Conservation (phyloP, 2,329 filamentous ascomycete genomes). For the Diplodia corticola region DNA sequence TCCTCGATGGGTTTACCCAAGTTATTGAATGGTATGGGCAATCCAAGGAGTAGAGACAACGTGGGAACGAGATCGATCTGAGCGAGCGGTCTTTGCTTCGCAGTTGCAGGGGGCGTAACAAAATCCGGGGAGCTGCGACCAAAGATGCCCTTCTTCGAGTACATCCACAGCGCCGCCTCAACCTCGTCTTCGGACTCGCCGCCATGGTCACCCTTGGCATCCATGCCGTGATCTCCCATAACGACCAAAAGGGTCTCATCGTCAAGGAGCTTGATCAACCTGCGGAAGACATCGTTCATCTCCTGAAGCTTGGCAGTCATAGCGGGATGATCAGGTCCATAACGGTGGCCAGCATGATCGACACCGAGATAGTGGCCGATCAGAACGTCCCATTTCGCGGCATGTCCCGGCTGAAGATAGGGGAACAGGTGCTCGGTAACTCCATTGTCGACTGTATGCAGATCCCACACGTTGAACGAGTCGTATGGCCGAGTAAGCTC, state of each 20-base stretch:
- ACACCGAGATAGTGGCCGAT: slow-evolving; percentile 94
- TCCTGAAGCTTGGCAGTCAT: slow-evolving; percentile 90
- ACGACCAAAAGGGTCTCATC: slow-evolving; percentile 86
- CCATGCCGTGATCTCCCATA: slow-evolving; percentile 99
- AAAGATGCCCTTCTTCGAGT: slow-evolving; percentile 83
- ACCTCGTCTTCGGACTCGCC: slow-evolving; percentile 97
- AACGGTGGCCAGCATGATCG: slow-evolving; percentile 94
- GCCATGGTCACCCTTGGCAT: slow-evolving; percentile 95
- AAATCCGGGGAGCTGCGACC: slow-evolving; percentile 69
- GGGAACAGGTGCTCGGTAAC: slow-evolving; percentile 90
- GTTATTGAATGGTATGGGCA: slow-evolving; percentile 96
- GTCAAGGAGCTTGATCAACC: slow-evolving; percentile 71
- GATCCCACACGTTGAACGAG: slow-evolving; percentile 97
- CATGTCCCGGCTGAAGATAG: slow-evolving; percentile 65
- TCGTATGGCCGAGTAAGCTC: slow-evolving; percentile 88
- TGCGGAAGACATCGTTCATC: slow-evolving; percentile 79
- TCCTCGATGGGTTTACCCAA: slow-evolving; percentile 91
- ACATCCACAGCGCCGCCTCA: slow-evolving; percentile 96
- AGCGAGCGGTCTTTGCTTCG: slow-evolving; percentile 71
- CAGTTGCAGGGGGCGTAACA: slow-evolving; percentile 62
- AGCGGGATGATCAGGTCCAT: slow-evolving; percentile 87
- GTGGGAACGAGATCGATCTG: slow-evolving; percentile 98
- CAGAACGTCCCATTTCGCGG: slow-evolving; percentile 83
- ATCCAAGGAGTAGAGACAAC: slow-evolving; percentile 78
- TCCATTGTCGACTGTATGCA: slow-evolving; percentile 95